Base-by-base conservation (phyloP, 2,329 filamentous ascomycete species). In the Clarireedia monteithiana region DNA sequence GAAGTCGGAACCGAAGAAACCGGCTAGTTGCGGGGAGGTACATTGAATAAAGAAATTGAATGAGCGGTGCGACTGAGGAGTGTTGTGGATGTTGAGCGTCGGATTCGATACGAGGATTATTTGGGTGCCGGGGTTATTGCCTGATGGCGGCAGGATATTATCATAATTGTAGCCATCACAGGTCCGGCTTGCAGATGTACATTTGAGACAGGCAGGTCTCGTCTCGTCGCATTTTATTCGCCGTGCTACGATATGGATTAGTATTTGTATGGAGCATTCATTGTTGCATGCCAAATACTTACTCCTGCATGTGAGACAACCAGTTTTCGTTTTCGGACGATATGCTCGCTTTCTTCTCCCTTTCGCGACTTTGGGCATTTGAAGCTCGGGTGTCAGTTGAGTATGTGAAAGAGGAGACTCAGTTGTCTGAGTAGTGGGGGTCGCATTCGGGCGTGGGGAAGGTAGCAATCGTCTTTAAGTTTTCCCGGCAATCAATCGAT, bases 1-100 rank as follows among this genome's bases (percentile, higher is more conserved):
- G 64, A 86, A 86, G 2, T 76, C 73, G 27, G 76, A 78, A 62
- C 84, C 79, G 58, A 85, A 86, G 64, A 82, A 85, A 15, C 83
- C 82, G 0, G 82, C 83, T 9, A 86, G 71, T 62, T 84, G 81
- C 34, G 71, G 77, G 2, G 80, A 78, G 0, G 84, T 84, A 36
- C 79, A 77, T 20, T 77, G 70, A 45, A 77, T 76, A 62, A 85
- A 85, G 9, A 83, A 69, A 53, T 81, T 74, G 64, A 84, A 84
- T 62, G 84, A 83, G 46, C 48, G 30, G 12, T 30, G 48, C 42
- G 49, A 51, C 44, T 57, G 30, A 20, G 57, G 24, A 5, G 57
- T 57, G 5, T 42, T 40, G 20, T 50, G 17, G n/a, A 60, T 57
- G 6, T 58, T 46, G 51, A 52, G 48, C 10, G 54, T 45, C 36